Evolutionary conservation across 2,329 filamentous ascomycete genomes (phyloP), one percentile per base, ranked within the genome.

Genomic region (Monilinia aucupariae): DNA sequence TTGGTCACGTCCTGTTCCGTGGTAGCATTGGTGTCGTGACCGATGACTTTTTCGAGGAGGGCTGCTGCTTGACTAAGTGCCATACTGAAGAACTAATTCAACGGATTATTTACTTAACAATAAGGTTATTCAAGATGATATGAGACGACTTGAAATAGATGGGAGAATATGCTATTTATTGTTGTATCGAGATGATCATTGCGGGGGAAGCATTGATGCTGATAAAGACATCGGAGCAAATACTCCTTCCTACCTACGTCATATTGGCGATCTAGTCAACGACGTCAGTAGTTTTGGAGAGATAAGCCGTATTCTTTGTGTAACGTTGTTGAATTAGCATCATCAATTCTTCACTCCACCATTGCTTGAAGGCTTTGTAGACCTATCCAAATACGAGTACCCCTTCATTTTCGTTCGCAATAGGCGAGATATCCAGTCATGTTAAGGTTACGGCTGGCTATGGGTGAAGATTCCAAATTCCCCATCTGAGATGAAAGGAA

Each of bases 1-100:
- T 86, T 86, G 64, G 82, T 78, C 54, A 93, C 79, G 71, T 94
- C 86, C 66, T 93, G 90, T 20, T 80, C 77, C 0, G 85, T 89
- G 59, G 81, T 79, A 22, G 85, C 81, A 70, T 87, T 87, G 68
- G 83, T 80, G 68, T 78, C 81, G 72, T 92, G 88, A 58, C 89
- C 89, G 54, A 92, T 72, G 56, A 76, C 76, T 77, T 88, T 84
- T 73, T 94, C 91, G 61, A 76, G 82, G 63, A 82, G 73, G 64
- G 83, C 84, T 54, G 90, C 90, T 76, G 84, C 87, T 80, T 89
- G 86, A 60, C 85, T 80, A 62, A 83, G 74, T 30, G 84, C 79
- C 80, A 87, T 87, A 34, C 59, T 77, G 59, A 55, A 37, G 39
- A 39, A 59, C 7, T 34, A 12, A 47, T 20, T 37, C n/a, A 20